These are phyloP conservation scores for Colletotrichum coccodes DNA, from an alignment of 2,329 filamentous ascomycete species.

Conservation along the genomic window DNA sequence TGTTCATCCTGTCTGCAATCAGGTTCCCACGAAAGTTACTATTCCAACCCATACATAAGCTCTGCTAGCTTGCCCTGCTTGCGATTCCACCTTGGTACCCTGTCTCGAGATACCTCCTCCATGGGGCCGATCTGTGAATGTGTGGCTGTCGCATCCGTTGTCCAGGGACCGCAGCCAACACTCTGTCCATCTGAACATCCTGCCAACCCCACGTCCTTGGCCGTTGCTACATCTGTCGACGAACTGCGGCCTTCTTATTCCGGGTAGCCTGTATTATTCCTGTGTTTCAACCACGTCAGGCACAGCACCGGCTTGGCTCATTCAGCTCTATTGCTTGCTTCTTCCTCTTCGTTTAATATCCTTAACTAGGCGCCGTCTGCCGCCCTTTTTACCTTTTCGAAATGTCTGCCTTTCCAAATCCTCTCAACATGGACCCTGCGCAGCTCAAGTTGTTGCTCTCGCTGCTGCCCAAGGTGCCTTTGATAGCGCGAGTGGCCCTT, in stretches of 20 bases:
- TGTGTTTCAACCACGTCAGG: constrained; percentile 29
- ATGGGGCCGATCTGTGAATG: not conserved
- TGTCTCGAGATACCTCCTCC: not conserved
- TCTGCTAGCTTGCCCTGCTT: not conserved
- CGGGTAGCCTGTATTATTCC: constrained; percentile 4
- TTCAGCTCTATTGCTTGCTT: constrained; percentile 6
- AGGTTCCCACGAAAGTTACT: not conserved
- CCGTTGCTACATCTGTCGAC: not conserved
- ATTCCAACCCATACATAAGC: not conserved
- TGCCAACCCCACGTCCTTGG: constrained; percentile 13
- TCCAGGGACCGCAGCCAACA: not conserved
- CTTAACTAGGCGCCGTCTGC: constrained; percentile 1
- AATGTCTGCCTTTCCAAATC: constrained; percentile 9
- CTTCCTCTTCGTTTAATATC: not conserved
- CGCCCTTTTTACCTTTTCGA: not conserved
- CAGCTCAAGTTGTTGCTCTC: constrained; percentile 34
- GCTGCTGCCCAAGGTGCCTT: constrained; percentile 67
- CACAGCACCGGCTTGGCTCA: constrained; percentile 6
- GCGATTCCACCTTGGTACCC: not conserved
- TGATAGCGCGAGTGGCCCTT: constrained; percentile 70
- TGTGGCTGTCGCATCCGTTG: not conserved
- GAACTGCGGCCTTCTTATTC: not conserved
- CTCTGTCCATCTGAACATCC: constrained; percentile 12
- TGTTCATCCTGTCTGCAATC: constrained; percentile 4
- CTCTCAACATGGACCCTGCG: constrained; percentile 27